phyloP scores from a whole-genome alignment of 495 filamentous ascomycete genomes.

The Halenospora varia region DNA sequence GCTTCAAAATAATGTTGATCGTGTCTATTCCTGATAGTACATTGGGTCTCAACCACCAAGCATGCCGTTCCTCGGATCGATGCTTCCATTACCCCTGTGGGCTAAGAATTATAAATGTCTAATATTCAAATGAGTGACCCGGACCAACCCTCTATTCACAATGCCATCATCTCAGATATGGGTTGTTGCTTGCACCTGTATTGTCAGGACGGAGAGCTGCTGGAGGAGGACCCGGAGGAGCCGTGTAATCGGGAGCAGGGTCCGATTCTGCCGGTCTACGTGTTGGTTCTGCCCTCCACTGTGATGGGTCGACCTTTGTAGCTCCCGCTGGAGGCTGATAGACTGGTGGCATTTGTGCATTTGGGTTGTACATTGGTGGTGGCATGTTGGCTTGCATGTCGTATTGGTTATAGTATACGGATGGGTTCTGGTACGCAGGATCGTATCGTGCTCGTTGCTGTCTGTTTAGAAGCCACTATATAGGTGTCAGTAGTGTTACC shows the following conservation, averaged over 20 bases:
- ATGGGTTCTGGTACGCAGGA: conserved; percentile 43
- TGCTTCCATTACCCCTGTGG: conserved; percentile 15
- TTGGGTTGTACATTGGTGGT: conserved; percentile 25
- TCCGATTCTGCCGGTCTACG: conserved; percentile 26
- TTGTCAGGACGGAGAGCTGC: conserved; percentile 18
- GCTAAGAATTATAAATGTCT: conserved; percentile 16
- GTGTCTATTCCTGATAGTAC: conserved; percentile 26
- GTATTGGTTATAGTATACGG: conserved; percentile 35
- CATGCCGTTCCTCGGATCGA: neutral
- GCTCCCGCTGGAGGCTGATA: conserved; percentile 51
- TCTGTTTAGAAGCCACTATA: conserved; percentile 59
- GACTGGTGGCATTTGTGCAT: conserved; percentile 52
- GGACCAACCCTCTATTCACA: neutral
- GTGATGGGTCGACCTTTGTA: conserved; percentile 54
- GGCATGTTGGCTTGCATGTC: conserved; percentile 45
- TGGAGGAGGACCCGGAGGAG: conserved; percentile 42
- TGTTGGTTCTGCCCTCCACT: conserved; percentile 33
- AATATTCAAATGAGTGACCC: neutral
- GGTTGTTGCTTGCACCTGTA: conserved; percentile 26
- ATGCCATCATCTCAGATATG: conserved; percentile 21
- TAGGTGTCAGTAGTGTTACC: conserved; percentile 9
- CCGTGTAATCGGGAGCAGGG: conserved; percentile 30
- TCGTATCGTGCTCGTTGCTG: conserved; percentile 49
- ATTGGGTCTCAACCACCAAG: conserved; percentile 3
- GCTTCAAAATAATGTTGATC: conserved; percentile 18